Evolutionary conservation across 176 grass and related monocot genomes (phyloP).

Genomic region (Phragmites australis): DNA sequence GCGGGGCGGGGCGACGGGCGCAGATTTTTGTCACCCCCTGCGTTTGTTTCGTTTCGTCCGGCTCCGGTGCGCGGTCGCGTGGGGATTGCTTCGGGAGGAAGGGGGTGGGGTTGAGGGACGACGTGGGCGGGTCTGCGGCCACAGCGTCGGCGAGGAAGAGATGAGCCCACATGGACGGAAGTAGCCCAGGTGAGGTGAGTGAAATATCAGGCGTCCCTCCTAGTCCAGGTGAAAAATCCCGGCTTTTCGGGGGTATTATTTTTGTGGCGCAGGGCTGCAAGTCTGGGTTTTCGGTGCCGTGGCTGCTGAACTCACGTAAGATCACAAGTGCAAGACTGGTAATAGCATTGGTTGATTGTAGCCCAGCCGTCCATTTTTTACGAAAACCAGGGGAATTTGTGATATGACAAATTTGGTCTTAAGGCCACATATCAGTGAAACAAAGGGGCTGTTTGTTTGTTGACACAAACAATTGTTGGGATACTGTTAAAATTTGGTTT

Average conservation of each 20-base stretch:
- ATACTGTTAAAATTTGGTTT: too few species aligned
- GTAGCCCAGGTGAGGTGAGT: background rate
- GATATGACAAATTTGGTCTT: background rate
- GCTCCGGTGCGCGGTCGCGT: constrained; percentile 48
- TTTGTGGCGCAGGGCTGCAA: background rate
- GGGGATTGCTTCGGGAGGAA: constrained; percentile 25
- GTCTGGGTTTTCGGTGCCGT: background rate
- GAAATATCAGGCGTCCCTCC: background rate
- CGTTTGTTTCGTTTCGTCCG: background rate
- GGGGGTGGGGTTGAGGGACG: background rate
- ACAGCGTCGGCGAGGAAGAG: constrained; percentile 48
- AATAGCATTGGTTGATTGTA: background rate
- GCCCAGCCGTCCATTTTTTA: background rate
- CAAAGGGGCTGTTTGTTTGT: too few species aligned
- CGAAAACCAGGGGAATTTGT: background rate
- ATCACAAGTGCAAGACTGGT: background rate
- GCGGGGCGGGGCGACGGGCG: constrained; percentile 11
- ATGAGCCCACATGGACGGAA: constrained; percentile 40
- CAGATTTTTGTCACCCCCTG: constrained; percentile 28
- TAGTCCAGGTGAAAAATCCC: background rate
- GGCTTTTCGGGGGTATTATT: background rate
- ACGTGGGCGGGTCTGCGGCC: constrained; percentile 48
- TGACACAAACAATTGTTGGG: too few species aligned
- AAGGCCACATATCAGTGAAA: background rate
- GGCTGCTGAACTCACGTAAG: background rate